These are phyloP conservation scores for Rhodomyrtus psidioides DNA, from an alignment of 441 rosid genomes.

Conservation along the genomic window DNA sequence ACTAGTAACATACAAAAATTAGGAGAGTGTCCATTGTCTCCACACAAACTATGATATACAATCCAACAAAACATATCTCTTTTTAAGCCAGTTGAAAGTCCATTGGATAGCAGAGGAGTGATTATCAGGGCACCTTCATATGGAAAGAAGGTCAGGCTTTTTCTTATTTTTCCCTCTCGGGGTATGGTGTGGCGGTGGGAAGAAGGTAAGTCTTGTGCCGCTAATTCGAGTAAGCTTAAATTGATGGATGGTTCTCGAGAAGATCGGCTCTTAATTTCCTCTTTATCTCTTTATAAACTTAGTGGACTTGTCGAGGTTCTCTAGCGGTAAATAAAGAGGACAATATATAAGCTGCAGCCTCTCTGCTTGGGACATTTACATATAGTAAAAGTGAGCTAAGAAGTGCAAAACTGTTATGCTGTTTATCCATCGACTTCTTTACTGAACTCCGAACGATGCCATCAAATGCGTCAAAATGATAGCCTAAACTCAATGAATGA, in stretches of 20 bases:
- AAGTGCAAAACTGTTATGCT: background rate
- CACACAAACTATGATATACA: background rate
- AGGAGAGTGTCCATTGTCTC: background rate
- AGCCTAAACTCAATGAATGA: background rate
- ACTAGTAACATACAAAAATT: background rate
- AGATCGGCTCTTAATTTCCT: conserved; percentile 15
- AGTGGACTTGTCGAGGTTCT: conserved; percentile 19
- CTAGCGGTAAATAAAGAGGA: conserved; percentile 11
- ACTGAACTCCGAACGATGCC: background rate
- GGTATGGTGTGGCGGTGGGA: no score
- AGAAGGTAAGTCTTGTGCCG: background rate
- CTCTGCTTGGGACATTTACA: conserved; percentile 10
- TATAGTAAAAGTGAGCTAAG: background rate
- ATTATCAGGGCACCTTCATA: background rate
- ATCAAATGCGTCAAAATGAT: background rate
- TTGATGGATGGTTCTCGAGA: background rate
- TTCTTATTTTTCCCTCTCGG: no score
- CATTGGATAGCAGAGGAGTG: background rate
- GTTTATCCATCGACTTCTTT: background rate
- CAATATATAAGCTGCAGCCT: background rate
- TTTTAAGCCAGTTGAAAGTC: background rate
- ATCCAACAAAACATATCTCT: background rate
- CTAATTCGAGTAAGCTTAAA: no score
- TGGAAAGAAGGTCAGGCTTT: background rate
- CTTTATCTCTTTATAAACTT: conserved; percentile 20